These are phyloP conservation scores for Boletus pseudopeckii DNA, from an alignment of 768 basidiomycete species.

Conservation along the genomic window DNA sequence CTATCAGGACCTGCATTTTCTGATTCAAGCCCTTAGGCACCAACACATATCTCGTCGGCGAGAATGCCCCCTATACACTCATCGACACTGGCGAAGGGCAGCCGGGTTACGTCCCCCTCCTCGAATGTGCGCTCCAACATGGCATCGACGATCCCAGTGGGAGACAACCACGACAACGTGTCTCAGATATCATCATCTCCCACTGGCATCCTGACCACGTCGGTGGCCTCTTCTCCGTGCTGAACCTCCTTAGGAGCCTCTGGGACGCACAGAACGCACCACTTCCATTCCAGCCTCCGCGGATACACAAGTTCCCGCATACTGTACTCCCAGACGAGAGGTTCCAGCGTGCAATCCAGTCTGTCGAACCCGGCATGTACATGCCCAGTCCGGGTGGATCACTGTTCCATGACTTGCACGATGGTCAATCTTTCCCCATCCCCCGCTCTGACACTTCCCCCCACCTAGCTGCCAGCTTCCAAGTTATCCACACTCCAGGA, in stretches of 20 bases:
- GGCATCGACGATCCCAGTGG: slow-evolving; percentile 23
- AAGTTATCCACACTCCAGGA: slow-evolving; percentile 82
- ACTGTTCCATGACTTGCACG: slow-evolving; percentile 55
- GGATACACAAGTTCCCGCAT: slow-evolving; percentile 70
- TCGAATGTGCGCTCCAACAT: slow-evolving; percentile 57
- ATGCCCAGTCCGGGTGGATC: slow-evolving; percentile 40
- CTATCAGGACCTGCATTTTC: neutral
- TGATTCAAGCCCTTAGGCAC: slow-evolving; percentile 54
- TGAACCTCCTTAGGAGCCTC: slow-evolving; percentile 59
- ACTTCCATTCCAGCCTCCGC: slow-evolving; percentile 57
- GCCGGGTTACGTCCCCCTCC: slow-evolving; percentile 61
- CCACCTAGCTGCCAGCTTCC: slow-evolving; percentile 34
- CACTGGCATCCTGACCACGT: slow-evolving; percentile 91
- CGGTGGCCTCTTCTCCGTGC: slow-evolving; percentile 68
- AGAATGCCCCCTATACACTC: slow-evolving; percentile 67
- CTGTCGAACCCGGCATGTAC: slow-evolving; percentile 43
- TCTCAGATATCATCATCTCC: slow-evolving; percentile 89
- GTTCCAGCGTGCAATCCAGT: slow-evolving; percentile 36
- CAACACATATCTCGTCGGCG: slow-evolving; percentile 84
- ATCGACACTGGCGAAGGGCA: slow-evolving; percentile 82
- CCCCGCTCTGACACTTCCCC: slow-evolving; percentile 8
- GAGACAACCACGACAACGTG: slow-evolving; percentile 29
- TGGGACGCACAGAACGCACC: slow-evolving; percentile 52
- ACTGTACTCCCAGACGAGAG: slow-evolving; percentile 28
- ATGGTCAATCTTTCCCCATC: slow-evolving; percentile 50